Evolutionary conservation across 352 stramenopile genomes (phyloP).

Genomic region (Pythium sp.): DNA sequence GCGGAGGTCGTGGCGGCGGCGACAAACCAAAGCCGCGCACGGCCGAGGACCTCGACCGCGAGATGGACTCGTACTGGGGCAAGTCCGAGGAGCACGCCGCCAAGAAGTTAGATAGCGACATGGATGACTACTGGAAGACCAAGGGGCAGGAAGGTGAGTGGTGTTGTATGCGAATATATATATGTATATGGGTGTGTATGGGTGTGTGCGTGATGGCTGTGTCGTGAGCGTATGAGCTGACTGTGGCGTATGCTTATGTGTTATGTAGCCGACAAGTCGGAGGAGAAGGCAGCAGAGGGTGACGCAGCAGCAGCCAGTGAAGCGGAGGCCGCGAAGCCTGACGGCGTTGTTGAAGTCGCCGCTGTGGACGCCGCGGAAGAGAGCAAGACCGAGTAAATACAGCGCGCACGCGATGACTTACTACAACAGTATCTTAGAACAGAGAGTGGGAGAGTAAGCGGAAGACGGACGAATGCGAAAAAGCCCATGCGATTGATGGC

Average conservation of each 20-base stretch:
- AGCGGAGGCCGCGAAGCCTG: not conserved
- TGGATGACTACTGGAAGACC: constrained; percentile 89
- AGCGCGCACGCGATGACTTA: not conserved
- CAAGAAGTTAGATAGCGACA: constrained; percentile 83
- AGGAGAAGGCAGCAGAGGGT: constrained; percentile 7
- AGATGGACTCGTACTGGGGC: constrained; percentile 88
- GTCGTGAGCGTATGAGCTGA: not conserved
- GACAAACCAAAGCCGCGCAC: constrained; percentile 73
- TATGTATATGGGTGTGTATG: no score
- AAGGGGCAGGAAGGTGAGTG: constrained; percentile 52
- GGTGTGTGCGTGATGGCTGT: not conserved
- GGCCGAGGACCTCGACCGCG: constrained; percentile 74
- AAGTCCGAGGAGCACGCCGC: constrained; percentile 81
- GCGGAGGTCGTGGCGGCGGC: constrained; percentile 23
- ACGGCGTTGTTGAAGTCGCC: not conserved
- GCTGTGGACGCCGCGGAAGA: not conserved
- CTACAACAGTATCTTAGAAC: not conserved
- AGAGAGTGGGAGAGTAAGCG: not conserved
- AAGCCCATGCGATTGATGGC: no score
- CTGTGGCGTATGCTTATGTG: not conserved
- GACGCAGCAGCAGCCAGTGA: not conserved
- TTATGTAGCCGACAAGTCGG: not conserved
- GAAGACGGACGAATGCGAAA: no score
- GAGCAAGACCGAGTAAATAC: constrained; percentile 9
- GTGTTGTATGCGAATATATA: not conserved